A percentile compares a stretch with the other conserved stretches of the same genome.
Evolutionary conservation across 2,329 filamentous ascomycete genomes (phyloP).

Genomic region (Aspergillus proliferans): DNA sequence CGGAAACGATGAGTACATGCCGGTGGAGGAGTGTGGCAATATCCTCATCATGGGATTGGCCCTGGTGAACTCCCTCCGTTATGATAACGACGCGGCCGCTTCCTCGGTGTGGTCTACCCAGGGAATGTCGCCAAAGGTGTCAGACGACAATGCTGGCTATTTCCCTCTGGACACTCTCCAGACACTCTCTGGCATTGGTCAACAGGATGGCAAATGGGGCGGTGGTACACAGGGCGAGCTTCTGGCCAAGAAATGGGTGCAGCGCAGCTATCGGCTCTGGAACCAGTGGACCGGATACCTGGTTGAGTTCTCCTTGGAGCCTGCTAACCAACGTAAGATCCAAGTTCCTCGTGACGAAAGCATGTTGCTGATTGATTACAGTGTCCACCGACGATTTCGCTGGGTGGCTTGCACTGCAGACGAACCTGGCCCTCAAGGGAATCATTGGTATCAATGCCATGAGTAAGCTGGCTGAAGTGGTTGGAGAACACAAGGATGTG

Average conservation of each 20-base stretch:
- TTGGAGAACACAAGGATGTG: conserved; percentile 52
- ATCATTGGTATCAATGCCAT: conserved; percentile 77
- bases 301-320: conserved; percentile 67
- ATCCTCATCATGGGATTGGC: conserved; percentile 81
- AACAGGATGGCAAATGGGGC: conserved; percentile 59
- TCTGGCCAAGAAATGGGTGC: conserved; percentile 59
- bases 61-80: conserved; percentile 66
- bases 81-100: conserved; percentile 50
- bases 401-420: conserved; percentile 69
- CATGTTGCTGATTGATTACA: conserved; percentile 19
- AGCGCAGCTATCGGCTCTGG: conserved; percentile 63
- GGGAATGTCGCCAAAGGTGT: conserved; percentile 20
- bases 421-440: conserved; percentile 75
- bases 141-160: conserved; percentile 20
- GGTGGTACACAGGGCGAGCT: conserved; percentile 48
- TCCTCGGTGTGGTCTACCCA: conserved; percentile 54
- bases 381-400: conserved; percentile 81
- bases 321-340: conserved; percentile 59
- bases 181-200: conserved; percentile 45
- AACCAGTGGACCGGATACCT: conserved; percentile 75
- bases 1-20: conserved; percentile 51
- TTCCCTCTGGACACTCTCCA: conserved; percentile 49
- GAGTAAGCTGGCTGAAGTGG: conserved; percentile 60
- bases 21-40: conserved; percentile 56
- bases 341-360: neutral